phyloP scores from a whole-genome alignment of 139 green algal genomes.

The Edaphochlamys debaryana region DNA sequence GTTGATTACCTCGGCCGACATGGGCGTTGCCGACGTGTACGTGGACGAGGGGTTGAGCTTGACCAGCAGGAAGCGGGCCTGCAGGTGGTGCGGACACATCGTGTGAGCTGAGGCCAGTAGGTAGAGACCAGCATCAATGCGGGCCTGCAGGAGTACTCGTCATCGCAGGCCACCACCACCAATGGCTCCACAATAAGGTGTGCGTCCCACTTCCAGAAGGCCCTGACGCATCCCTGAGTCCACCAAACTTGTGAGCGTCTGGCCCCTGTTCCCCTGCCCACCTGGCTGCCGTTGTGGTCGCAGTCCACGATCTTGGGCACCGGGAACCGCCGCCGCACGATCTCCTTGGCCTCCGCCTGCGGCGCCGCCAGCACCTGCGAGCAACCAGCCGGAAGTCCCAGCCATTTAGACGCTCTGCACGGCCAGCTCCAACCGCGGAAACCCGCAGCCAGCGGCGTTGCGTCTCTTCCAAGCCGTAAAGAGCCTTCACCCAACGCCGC shows the following conservation, averaged over 20 bases:
- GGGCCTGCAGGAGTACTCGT: too few relatives aligned
- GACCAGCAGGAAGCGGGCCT: conserved; percentile 97
- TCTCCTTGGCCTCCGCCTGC: conserved; percentile 70
- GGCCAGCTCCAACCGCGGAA: too few relatives aligned
- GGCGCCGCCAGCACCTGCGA: conserved; percentile 82
- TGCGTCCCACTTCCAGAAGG: too few relatives aligned
- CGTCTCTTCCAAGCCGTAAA: too few relatives aligned
- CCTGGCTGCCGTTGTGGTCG: conserved; percentile 94
- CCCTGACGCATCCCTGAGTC: too few relatives aligned
- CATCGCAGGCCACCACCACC: too few relatives aligned
- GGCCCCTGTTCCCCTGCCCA: conserved; percentile 24
- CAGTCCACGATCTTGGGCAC: conserved; percentile 94
- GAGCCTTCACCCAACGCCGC: too few relatives aligned
- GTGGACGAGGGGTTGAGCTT: conserved; percentile 96
- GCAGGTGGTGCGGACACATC: conserved; percentile 12
- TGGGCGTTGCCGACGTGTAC: conserved; percentile 76
- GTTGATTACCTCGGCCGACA: conserved; percentile 92
- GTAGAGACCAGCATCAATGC: neutral
- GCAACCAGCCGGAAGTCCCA: conserved; percentile 66
- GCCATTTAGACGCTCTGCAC: too few relatives aligned
- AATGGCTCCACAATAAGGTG: too few relatives aligned
- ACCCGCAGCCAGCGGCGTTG: too few relatives aligned
- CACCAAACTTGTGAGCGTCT: too few relatives aligned
- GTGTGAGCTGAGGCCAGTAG: too few relatives aligned
- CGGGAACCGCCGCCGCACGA: conserved; percentile 87